Evolutionary conservation across 495 filamentous ascomycete genomes (phyloP).

Genomic region (Neurospora sp.): DNA sequence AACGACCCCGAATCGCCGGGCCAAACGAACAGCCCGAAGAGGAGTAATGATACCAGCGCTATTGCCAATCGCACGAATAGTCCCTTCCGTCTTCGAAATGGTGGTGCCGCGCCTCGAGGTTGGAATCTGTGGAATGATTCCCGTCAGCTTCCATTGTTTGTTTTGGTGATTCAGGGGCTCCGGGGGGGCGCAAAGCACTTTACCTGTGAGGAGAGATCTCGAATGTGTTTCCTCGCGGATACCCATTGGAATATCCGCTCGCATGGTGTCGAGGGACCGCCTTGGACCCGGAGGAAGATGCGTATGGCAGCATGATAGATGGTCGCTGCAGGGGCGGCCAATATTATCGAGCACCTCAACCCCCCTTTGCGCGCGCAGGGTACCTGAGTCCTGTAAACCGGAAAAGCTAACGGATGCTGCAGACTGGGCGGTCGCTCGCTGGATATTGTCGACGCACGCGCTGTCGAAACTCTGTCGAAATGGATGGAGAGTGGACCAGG

Average conservation of each 20-base stretch:
- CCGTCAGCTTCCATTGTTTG: not conserved
- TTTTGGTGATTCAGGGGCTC: not conserved
- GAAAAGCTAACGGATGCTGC: not conserved
- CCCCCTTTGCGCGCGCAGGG: not conserved
- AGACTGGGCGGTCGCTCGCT: not conserved
- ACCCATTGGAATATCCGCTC: constrained; percentile 67
- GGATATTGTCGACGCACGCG: not conserved
- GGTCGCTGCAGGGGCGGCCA: constrained; percentile 5
- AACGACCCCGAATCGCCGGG: constrained; percentile 58
- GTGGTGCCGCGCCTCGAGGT: constrained; percentile 63
- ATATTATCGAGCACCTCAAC: constrained; percentile 1
- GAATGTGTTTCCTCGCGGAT: constrained; percentile 61
- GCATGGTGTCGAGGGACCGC: constrained; percentile 48
- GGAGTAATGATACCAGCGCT: constrained; percentile 35
- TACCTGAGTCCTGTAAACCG: not conserved
- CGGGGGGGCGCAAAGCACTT: constrained; percentile 7
- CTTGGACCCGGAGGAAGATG: constrained; percentile 37
- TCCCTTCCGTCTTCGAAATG: constrained; percentile 62
- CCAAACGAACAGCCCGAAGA: constrained; percentile 56
- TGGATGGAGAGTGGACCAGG: not conserved
- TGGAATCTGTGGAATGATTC: constrained; percentile 55
- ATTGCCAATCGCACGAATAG: constrained; percentile 57
- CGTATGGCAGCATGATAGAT: constrained; percentile 29
- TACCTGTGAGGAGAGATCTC: constrained; percentile 88
- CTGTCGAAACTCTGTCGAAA: not conserved